Evolutionary conservation across 2,329 filamentous ascomycete species (phyloP), one percentile per base, ranked within the genome.

Genomic region (Fusarium sublunatum): DNA sequence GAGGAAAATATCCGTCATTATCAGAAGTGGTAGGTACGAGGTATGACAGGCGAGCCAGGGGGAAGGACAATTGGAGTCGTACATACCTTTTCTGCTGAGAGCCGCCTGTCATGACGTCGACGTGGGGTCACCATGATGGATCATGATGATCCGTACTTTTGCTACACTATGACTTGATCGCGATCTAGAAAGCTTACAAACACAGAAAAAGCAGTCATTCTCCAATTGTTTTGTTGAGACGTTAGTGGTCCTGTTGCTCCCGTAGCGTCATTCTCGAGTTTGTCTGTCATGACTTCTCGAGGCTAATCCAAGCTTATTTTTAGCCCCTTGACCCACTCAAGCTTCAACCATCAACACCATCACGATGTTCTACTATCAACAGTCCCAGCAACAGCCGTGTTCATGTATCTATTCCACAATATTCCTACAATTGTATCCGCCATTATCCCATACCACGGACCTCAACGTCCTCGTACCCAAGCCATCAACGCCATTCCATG

Each of bases 121-220:
- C 62, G 62, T 60, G 62, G 61, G 49, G 62, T 65, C 53, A 66
- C n/a, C 36, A 64, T 65, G 48, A 65, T 65, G 58, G 28, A 47
- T 19, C 19, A 19, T 19, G 2, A 19, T 64, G 53, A 60, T 48
- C 44, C 29, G 24, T 41, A 35, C 46, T 58, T 39, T 35, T 6
- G 25, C 12, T 19, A 19, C 19, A 19, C 19, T 19, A 19, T 19
- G 26, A 31, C 24, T 24, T 49, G 28, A 65, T 65, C 61, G 26
- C 44, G 38, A 65, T 63, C 45, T 38, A 7, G 25, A 31, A 3
- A 35, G 34, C 50, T 59, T 46, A 48, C 48, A 51, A 50, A 61
- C 25, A 55, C 46, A 39, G 6, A 29, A 34, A 12, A 36, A 41
- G 32, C 28, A n/a, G 32, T 32, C 44, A 50, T 34, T 26, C 10